A percentile compares a stretch with the other conserved stretches of the same genome.
Conservation (phyloP, 306 rosid genomes). For the Prunus salicina region DNA sequence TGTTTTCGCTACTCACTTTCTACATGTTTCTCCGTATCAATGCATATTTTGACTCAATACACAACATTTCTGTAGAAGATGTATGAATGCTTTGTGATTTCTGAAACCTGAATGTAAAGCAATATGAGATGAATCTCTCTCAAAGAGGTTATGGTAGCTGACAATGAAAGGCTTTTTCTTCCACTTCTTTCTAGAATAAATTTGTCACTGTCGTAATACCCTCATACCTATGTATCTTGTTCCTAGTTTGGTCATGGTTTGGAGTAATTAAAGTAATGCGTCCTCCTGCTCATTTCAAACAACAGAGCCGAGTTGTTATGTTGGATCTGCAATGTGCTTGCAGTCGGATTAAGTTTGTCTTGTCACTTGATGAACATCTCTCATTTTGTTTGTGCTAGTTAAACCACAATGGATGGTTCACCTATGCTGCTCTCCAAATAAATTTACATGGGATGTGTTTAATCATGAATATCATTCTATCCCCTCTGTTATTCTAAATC, state of each 20-base stretch:
- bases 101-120: background rate
- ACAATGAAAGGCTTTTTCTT: too few species aligned
- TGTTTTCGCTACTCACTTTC: background rate
- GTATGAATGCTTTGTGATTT: background rate
- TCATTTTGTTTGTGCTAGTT: background rate
- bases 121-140: background rate
- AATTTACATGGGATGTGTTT: background rate
- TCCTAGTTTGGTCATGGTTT: background rate
- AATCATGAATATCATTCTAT: background rate
- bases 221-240: background rate
- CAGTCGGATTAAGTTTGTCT: background rate
- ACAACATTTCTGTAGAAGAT: background rate
- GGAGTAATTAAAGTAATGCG: background rate
- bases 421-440: background rate
- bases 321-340: background rate
- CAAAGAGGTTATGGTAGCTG: background rate
- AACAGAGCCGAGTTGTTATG: background rate
- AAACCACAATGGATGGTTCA: background rate
- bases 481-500: background rate
- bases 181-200: too few species aligned
- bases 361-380: background rate
- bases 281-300: background rate
- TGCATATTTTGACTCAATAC: background rate
- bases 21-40: background rate
- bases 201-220: background rate